Evolutionary conservation across 257 asterid genomes (phyloP).

Genomic region (Salvia hispanica): DNA sequence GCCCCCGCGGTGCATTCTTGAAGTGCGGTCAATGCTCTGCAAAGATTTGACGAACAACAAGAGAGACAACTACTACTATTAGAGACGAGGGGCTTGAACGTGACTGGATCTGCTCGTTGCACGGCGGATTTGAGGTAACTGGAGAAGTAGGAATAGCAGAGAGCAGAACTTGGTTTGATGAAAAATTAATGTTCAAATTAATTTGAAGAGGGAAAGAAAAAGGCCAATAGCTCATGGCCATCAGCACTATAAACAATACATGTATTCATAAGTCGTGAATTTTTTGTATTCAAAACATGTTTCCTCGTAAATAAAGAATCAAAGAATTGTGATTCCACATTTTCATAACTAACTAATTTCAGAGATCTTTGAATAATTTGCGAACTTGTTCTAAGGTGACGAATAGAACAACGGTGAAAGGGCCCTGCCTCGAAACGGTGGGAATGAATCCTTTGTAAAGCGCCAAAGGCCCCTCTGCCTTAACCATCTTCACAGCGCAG

Average conservation of each 20-base stretch:
- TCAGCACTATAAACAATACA: too few relatives aligned
- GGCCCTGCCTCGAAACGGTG: slow-evolving; percentile 84
- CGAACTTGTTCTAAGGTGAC: slow-evolving; percentile 80
- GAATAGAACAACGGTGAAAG: slow-evolving; percentile 77
- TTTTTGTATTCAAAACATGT: too few relatives aligned
- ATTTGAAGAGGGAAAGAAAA: neutral
- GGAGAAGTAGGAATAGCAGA: neutral
- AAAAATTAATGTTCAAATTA: too few relatives aligned
- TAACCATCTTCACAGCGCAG: slow-evolving; percentile 61
- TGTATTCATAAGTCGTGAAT: too few relatives aligned
- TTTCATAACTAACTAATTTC: neutral
- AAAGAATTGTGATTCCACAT: too few relatives aligned
- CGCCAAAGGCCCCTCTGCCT: slow-evolving; percentile 69
- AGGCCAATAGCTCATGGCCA: slow-evolving; percentile 35
- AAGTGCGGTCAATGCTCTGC: slow-evolving; percentile 90
- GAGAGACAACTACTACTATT: slow-evolving; percentile 64
- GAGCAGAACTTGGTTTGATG: neutral
- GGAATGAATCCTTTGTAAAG: slow-evolving; percentile 87
- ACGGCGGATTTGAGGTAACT: neutral
- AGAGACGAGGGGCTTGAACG: slow-evolving; percentile 22
- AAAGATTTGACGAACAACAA: slow-evolving; percentile 65
- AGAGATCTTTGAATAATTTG: slow-evolving; percentile 53
- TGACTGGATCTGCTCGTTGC: neutral
- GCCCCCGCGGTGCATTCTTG: slow-evolving; percentile 71
- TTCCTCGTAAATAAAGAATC: too few relatives aligned